Evolutionary conservation across 345 rosid genomes (phyloP).

Genomic region (Alliaria petiolata): DNA sequence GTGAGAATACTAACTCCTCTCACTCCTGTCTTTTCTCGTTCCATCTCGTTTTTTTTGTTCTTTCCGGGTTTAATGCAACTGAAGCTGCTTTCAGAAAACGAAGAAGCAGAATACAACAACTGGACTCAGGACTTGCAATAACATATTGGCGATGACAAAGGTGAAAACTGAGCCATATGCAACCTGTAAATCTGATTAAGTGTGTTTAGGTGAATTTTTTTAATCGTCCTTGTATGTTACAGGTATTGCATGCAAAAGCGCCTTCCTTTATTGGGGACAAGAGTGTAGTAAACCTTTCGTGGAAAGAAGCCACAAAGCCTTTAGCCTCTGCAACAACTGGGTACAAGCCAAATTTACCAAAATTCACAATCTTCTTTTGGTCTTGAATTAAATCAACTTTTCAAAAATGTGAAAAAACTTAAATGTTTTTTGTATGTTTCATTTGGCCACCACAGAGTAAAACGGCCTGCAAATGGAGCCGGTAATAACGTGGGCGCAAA

Average conservation of each 20-base stretch:
- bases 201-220: background rate
- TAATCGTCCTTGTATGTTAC: slow-evolving; percentile 9
- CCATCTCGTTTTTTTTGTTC: background rate
- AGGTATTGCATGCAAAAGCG: slow-evolving; percentile 73
- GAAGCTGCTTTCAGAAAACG: slow-evolving; percentile 55
- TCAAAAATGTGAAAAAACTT: background rate
- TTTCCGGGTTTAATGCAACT: background rate
- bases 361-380: background rate
- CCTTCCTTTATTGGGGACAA: slow-evolving; percentile 83
- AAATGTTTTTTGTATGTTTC: background rate
- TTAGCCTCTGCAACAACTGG: slow-evolving; percentile 50
- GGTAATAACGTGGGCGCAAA: slow-evolving; percentile 49
- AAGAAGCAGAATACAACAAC: slow-evolving; percentile 71
- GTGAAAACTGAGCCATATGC: slow-evolving; percentile 35
- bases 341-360: slow-evolving; percentile 43
- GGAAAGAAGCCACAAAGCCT: slow-evolving; percentile 76
- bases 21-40: background rate
- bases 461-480: slow-evolving; percentile 54
- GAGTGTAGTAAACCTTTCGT: slow-evolving; percentile 65
- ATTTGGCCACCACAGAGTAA: slow-evolving; percentile 44
- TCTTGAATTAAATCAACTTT: background rate
- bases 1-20: slow-evolving; percentile 45
- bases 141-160: slow-evolving; percentile 95
- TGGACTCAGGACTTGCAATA: slow-evolving; percentile 84
- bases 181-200: background rate